Evolutionary conservation across 192 early-diverging fungal genomes (phyloP), one percentile per base, ranked within the genome.

Genomic region (Coemansia sp.): DNA sequence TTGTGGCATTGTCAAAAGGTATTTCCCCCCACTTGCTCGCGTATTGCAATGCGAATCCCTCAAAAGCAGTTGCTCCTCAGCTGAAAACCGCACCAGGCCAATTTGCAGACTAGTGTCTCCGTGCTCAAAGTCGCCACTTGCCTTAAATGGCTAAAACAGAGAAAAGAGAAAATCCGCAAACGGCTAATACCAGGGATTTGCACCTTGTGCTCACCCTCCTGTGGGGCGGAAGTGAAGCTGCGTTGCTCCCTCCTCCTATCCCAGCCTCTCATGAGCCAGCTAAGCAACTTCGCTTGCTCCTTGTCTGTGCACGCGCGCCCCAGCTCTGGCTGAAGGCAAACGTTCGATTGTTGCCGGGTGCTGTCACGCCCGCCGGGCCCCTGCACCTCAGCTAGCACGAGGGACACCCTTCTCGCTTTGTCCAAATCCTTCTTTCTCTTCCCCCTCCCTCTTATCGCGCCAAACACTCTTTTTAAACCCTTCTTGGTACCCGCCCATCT

Each of bases 381-480:
- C 56, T 59, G 56, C 56, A 59, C 56, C 50, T 13, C 50, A 24
- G 56, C 56, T 20, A 37, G 56, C 56, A 59, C 56, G 56, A 35
- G 56, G 56, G 30, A 6, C 30, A 32, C 29, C 12, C 52, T 59
- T 27, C 56, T n/a, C 30, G 11, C 34, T 34, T 52, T 52, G 45
- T 47, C 47, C 47, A 10, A 50, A 24, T 24, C 47, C 8, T 18
- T 49, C 47, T 20, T 47, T 18, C 45, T 47, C 18, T 18, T 50
- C 47, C 18, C 20, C 18, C 18, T 24, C 47, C 20, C 18, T 4
- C 11, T 20, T 20, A 18, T 9, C 47, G 3, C 27, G 3, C 50
- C 5, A 53, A 29, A 15, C 15, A 12, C 10, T 53, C 13, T 24
- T 29, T 29, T 53, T 29, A 53, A 52, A 29, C 10, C 50, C 50